Evolutionary conservation across 2,329 filamentous ascomycete genomes (phyloP), one percentile per base, ranked within the genome.

Genomic region (Verticillium isaacii): DNA sequence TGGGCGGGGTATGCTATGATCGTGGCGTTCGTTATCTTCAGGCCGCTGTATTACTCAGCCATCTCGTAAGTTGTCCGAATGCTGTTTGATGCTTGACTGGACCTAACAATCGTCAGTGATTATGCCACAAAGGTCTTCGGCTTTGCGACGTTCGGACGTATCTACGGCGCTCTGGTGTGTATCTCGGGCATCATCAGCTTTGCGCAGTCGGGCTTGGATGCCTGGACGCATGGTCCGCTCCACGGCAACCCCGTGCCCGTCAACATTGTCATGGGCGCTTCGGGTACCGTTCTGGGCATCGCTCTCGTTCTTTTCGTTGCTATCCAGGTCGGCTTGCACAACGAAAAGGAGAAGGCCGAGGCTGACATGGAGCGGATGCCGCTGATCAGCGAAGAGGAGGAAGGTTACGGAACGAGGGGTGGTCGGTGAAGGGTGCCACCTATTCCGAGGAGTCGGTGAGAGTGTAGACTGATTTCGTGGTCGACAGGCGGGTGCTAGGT

Each of bases 121-220:
- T 93, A 92, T 70, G 82, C 87, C 0, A 89, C 89, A n/a, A 92
- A 92, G 71, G 89, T 92, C 2, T 93, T 93, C 67, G 90, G 90
- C 2, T 92, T 92, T 70, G 82, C 85, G n/a, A 92, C 89, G 0
- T 93, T 93, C 64, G 90, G 90, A 12, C 90, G 90, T 63, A 89
- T 93, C 15, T 93, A 93, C 71, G 90, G 90, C 15, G 81, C 90
- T 4, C 85, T 93, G 61, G 91, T 91, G 60, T 92, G 89, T 69
- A 72, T 90, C 5, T 89, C 90, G 0, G 90, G 90, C 2, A 67
- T 92, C 0, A 81, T 89, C 64, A 92, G 91, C 71, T 89, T 93
- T 70, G 78, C 82, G 0, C 90, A 93, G 73, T 85, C 86, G 0
- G 89, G 83, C 0, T 78, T 93, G 50, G 90, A 93, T 68, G 82